Evolutionary conservation across 2,329 filamentous ascomycete genomes (phyloP).

Genomic region (Rhynchosporium graminicola): DNA sequence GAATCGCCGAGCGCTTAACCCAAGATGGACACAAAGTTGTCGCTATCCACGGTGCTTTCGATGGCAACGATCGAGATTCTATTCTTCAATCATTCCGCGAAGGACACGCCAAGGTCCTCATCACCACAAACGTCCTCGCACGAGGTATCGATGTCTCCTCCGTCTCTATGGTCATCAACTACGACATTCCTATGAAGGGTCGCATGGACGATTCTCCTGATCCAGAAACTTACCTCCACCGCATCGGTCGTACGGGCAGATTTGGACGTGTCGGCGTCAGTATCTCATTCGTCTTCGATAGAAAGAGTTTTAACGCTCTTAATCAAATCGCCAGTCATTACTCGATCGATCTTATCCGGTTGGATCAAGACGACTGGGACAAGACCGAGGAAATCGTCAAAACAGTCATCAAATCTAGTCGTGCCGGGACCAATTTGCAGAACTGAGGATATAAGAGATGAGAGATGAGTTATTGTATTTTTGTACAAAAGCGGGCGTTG

Average conservation of each 20-base stretch:
- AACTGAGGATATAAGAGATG: constrained; percentile 3
- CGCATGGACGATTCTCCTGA: constrained; percentile 81
- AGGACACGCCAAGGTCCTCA: constrained; percentile 90
- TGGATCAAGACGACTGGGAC: constrained; percentile 90
- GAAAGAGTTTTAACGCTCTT: constrained; percentile 76
- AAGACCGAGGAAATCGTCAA: constrained; percentile 81
- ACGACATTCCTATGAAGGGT: constrained; percentile 79
- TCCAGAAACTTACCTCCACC: constrained; percentile 93
- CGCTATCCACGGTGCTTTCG: constrained; percentile 83
- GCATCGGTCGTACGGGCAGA: constrained; percentile 93
- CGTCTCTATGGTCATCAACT: constrained; percentile 98
- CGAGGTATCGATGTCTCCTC: constrained; percentile 93
- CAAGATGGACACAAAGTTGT: constrained; percentile 90
- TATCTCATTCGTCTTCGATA: constrained; percentile 90
- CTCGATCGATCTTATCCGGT: constrained; percentile 74
- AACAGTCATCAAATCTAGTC: constrained; percentile 72
- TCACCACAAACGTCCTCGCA: constrained; percentile 94
- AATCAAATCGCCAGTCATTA: constrained; percentile 80
- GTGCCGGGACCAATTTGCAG: constrained; percentile 54
- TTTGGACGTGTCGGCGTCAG: constrained; percentile 96
- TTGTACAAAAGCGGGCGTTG: constrained; percentile 12
- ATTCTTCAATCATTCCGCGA: constrained; percentile 85
- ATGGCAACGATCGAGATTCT: constrained; percentile 78
- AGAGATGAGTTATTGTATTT: constrained; percentile 6
- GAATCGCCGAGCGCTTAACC: constrained; percentile 84